phyloP scores from a whole-genome alignment of 495 filamentous ascomycete species.

The Tirmania nivea region DNA sequence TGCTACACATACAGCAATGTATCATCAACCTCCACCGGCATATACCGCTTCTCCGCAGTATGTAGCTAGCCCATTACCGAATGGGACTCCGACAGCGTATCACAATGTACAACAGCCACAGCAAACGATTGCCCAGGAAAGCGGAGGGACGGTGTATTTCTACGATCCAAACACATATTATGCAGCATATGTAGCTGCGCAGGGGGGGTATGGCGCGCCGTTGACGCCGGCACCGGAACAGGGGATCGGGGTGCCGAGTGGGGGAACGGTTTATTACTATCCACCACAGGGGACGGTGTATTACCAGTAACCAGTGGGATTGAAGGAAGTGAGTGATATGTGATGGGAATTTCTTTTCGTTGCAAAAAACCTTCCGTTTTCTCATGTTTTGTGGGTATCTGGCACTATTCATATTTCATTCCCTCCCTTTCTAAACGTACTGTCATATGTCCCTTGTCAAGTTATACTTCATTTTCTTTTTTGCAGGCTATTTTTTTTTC shows the following conservation, averaged over 20 bases:
- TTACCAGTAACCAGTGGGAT: background rate
- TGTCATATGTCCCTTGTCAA: too few species aligned
- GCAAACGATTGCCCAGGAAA: conserved; percentile 71
- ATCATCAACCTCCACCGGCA: conserved; percentile 28
- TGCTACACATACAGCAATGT: conserved; percentile 26
- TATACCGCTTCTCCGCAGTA: conserved; percentile 23
- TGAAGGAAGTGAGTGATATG: too few species aligned
- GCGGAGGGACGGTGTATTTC: conserved; percentile 90
- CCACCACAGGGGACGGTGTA: conserved; percentile 23
- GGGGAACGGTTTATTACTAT: conserved; percentile 57
- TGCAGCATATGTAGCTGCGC: conserved; percentile 28
- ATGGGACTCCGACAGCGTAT: conserved; percentile 22
- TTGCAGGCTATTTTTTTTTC: too few species aligned
- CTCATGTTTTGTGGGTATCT: too few species aligned
- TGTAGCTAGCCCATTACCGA: conserved; percentile 22
- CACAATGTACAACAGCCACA: conserved; percentile 26
- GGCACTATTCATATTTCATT: too few species aligned
- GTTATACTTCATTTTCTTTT: too few species aligned
- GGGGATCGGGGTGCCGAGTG: conserved; percentile 28
- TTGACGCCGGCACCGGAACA: conserved; percentile 31
- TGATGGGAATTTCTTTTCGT: too few species aligned
- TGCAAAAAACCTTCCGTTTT: too few species aligned
- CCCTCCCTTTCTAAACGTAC: too few species aligned
- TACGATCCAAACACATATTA: conserved; percentile 55
- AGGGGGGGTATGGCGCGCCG: conserved; percentile 28